Base-by-base conservation (phyloP, 345 rosid species). In the Turritis glabra region DNA sequence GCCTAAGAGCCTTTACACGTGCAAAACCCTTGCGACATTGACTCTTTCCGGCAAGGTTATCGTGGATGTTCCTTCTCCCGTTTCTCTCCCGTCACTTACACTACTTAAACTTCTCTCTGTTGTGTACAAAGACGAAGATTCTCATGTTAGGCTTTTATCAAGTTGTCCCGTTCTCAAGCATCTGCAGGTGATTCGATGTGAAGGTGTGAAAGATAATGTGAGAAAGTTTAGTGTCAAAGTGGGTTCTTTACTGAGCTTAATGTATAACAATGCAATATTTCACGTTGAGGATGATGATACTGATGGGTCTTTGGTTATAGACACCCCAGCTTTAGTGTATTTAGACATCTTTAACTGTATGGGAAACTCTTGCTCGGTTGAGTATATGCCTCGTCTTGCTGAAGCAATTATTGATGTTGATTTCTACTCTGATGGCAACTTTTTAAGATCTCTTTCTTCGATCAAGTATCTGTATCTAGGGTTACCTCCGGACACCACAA, bases 51-150 rank as follows among this genome's bases (percentile, higher is more conserved):
- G 1, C 19, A 61, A 61, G 13, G 22, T 61, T 61, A 7, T 61
- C 0, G 47, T 61, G 32, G 66, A 40, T 1, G 48, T 22, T 38
- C 30, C 19, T 13, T 15, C 1, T 21, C 32, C 1, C 2, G 30
- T 14, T 3, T 22, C 33, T 61, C 66, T 61, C 32, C 48, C 66
- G 40, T 61, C 48, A 22, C 48, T 59, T 4, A 14, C 2, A 15
- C 1, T 3, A 8, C 51, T 61, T 38, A 0, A 25, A 1, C 67
- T 61, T 3, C 0, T 1, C 3, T 10, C 1, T 41, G 67, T 62
- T 40, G 22, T 15, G 35, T 62, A 62, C 51, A 62, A 62, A 62
- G 67, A 62, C 8, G 50, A 60, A 38, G 50, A 60, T 6, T 60
- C 48, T 60, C 48, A 21, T 9, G 67, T n/a, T 23, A 62, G 23